Conservation (phyloP, 2,329 filamentous ascomycete genomes). For the Cladosporium sp. region DNA sequence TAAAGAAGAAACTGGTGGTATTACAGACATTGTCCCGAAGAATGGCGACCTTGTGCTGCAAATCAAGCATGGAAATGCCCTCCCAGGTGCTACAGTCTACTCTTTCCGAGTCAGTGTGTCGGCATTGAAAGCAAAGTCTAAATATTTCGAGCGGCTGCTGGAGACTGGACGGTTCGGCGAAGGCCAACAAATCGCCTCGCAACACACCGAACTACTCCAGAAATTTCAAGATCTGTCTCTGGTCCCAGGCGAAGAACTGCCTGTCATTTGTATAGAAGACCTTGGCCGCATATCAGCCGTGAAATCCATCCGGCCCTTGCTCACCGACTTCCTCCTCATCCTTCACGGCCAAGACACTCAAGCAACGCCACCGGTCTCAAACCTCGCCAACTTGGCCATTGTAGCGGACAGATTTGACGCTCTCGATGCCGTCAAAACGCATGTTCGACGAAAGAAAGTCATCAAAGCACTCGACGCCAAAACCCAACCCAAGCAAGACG, state of each 20-base stretch:
- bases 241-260: constrained; percentile 48
- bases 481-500: constrained; percentile 36
- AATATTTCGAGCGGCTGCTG: constrained; percentile 66
- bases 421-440: constrained; percentile 49
- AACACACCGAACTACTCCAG: constrained; percentile 48
- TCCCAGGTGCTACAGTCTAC: constrained; percentile 46
- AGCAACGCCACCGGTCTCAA: constrained; percentile 48
- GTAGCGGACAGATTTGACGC: constrained; percentile 72
- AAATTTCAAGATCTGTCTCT: constrained; percentile 43
- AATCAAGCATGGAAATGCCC: constrained; percentile 59
- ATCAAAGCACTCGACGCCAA: constrained; percentile 40
- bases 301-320: constrained; percentile 46
- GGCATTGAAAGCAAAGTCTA: constrained; percentile 56
- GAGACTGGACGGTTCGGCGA: constrained; percentile 61
- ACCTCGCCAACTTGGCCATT: constrained; percentile 63
- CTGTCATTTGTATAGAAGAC: constrained; percentile 59
- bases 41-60: constrained; percentile 62
- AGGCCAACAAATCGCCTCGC: constrained; percentile 49
- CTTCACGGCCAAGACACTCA: constrained; percentile 54
- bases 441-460: constrained; percentile 46
- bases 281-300: constrained; percentile 65
- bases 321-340: constrained; percentile 63
- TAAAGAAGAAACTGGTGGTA: constrained; percentile 2
- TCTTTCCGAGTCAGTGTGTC: constrained; percentile 60
- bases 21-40: constrained; percentile 1